A percentile compares a stretch with the other conserved stretches of the same genome.
These are phyloP conservation scores for Tothia fuscella DNA, from an alignment of 2,329 filamentous ascomycete species.

Conservation along the genomic window DNA sequence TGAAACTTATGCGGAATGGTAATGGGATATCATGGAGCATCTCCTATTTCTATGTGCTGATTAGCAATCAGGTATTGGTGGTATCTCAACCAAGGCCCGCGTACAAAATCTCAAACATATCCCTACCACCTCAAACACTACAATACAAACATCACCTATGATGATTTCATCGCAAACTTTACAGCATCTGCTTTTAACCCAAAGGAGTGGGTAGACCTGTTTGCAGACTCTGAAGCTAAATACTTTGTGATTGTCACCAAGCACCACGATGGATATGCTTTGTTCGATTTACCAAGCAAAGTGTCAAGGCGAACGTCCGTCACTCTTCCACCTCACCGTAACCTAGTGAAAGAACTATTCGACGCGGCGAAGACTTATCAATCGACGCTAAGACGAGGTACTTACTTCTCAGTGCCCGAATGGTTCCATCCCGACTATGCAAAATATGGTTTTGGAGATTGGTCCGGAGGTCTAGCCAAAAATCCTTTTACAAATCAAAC, in stretches of 20 bases:
- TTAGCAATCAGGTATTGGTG: too few species aligned
- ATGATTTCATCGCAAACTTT: conserved; percentile 44
- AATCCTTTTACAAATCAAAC: conserved; percentile 34
- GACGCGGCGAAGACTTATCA: conserved; percentile 31
- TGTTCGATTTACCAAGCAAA: conserved; percentile 31
- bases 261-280: conserved; percentile 36
- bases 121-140: too few species aligned
- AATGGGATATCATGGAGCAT: too few species aligned
- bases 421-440: conserved; percentile 35
- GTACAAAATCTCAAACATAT: too few species aligned
- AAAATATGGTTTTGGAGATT: conserved; percentile 28
- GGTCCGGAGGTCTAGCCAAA: conserved; percentile 31
- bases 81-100: too few species aligned
- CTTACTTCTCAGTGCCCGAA: conserved; percentile 35
- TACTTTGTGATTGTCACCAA: conserved; percentile 35
- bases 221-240: conserved; percentile 39
- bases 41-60: too few species aligned
- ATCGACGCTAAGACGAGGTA: conserved; percentile 31
- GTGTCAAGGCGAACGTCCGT: conserved; percentile 31
- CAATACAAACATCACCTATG: conserved; percentile 44
- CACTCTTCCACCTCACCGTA: conserved; percentile 27
- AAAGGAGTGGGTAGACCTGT: conserved; percentile 42
- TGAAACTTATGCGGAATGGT: conserved; percentile 31
- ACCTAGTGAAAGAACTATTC: conserved; percentile 32
- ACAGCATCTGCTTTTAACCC: conserved; percentile 39